Evolutionary conservation across 495 filamentous ascomycete genomes (phyloP), one percentile per base, ranked within the genome.

Genomic region (Bacidia rubella): DNA sequence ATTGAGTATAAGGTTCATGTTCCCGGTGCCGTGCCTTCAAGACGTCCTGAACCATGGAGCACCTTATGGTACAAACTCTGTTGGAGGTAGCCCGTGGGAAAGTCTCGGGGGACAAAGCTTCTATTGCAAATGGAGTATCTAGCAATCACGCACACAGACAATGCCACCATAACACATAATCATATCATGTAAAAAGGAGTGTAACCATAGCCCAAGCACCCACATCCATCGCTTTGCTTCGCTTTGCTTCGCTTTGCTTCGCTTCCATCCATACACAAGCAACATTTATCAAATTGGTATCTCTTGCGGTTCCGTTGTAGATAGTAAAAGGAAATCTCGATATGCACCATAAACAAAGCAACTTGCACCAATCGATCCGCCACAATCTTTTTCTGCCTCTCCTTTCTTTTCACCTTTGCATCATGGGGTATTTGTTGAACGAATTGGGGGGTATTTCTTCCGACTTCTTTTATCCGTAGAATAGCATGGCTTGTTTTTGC

Each of bases 221-320:
- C 41, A n/a, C 12, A 44, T 44, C 20, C 5, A 44, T 44, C 20
- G 9, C 32, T 10, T 39, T n/a, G 10, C 32, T n/a, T n/a, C n/a
- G n/a, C 32, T 39, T 39, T 39, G 9, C 32, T n/a, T n/a, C 32
- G n/a, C n/a, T n/a, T n/a, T n/a, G n/a, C n/a, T n/a, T n/a, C n/a
- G n/a, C 29, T 5, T 35, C 29, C 29, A 35, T 35, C 29, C 29
- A 35, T 35, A 35, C 29, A 35, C 17, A 44, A 17, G 12, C 41
- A 44, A 22, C 41, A 44, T 20, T n/a, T 44, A 44, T 44, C 15
- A 44, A 44, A 44, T 44, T 44, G 41, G 41, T 44, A 44, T 44
- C 41, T 44, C 19, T 44, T 22, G 41, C 41, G 41, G 20, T 9
- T 22, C 41, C 41, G 20, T 9, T 22, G 20, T 44, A n/a, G 19